These are phyloP conservation scores for Lagerstroemia speciosa DNA, from an alignment of 345 rosid species.

Conservation along the genomic window DNA sequence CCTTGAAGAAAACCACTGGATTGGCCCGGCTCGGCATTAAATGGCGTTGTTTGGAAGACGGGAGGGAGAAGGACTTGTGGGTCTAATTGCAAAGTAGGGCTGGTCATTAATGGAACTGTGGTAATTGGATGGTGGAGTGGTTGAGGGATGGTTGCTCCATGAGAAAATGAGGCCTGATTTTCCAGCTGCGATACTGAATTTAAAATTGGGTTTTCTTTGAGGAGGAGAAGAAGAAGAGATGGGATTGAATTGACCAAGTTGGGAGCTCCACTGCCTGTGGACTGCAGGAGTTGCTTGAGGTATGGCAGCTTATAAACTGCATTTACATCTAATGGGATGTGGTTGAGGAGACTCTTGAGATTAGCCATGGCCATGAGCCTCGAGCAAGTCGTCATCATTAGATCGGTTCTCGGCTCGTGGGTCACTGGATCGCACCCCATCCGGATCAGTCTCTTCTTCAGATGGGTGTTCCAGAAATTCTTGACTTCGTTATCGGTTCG, in stretches of 20 bases:
- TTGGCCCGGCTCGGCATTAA: neutral
- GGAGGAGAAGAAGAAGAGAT: conserved; percentile 13
- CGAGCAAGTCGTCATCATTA: conserved; percentile 12
- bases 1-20: neutral
- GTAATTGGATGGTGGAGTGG: conserved; percentile 9
- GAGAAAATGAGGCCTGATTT: neutral
- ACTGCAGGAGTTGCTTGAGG: conserved; percentile 13
- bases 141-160: conserved; percentile 9
- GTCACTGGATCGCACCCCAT: conserved; percentile 85
- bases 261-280: conserved; percentile 1
- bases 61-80: conserved; percentile 21
- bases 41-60: conserved; percentile 40
- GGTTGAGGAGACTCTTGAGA: conserved; percentile 3
- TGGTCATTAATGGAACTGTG: neutral
- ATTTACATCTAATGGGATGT: neutral
- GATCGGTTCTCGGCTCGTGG: conserved; percentile 55
- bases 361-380: conserved; percentile 2
- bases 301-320: conserved; percentile 12
- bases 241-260: conserved; percentile 2
- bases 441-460: conserved; percentile 56
- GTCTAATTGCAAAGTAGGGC: conserved; percentile 4
- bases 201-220: conserved; percentile 29
- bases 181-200: neutral
- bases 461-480: conserved; percentile 78
- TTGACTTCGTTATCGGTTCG: conserved; percentile 80